A percentile compares a stretch with the other conserved stretches of the same genome.
These are phyloP conservation scores for Cytospora paraplurivora DNA, from an alignment of 2,329 filamentous ascomycete genomes.

Conservation along the genomic window DNA sequence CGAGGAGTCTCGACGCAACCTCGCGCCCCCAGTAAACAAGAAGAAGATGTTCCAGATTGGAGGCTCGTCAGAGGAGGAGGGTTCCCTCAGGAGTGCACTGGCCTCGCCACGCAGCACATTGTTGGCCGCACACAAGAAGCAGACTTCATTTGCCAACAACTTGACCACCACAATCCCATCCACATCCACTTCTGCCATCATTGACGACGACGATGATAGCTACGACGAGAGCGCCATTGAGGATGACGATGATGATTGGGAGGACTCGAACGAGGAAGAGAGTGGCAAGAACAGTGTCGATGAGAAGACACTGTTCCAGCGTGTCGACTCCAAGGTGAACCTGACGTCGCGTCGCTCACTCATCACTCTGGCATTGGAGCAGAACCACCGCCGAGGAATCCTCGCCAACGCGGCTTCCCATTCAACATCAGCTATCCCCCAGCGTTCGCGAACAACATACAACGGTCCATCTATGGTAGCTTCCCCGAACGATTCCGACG, in stretches of 20 bases:
- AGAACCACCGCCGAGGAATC: slow-evolving; percentile 69
- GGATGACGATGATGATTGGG: slow-evolving; percentile 68
- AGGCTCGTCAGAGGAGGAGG: slow-evolving; percentile 73
- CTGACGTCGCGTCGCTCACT: slow-evolving; percentile 84
- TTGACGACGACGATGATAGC: slow-evolving; percentile 57
- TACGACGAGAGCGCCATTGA: slow-evolving; percentile 84
- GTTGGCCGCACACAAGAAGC: slow-evolving; percentile 64
- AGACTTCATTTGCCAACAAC: slow-evolving; percentile 79
- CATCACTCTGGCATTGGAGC: slow-evolving; percentile 82
- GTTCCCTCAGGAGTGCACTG: slow-evolving; percentile 65
- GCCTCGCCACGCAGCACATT: slow-evolving; percentile 47
- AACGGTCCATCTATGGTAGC: slow-evolving; percentile 47
- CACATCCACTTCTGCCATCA: slow-evolving; percentile 43
- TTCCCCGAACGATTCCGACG: slow-evolving; percentile 62
- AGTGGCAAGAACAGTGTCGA: slow-evolving; percentile 83
- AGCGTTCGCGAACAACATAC: slow-evolving; percentile 55
- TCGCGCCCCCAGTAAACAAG: slow-evolving; percentile 41
- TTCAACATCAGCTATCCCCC: slow-evolving; percentile 64
- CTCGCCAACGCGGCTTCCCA: slow-evolving; percentile 70
- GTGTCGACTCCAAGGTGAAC: slow-evolving; percentile 85
- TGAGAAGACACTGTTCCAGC: slow-evolving; percentile 79
- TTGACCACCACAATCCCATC: slow-evolving; percentile 67
- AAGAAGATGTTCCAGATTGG: slow-evolving; percentile 55
- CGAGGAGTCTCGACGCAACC: slow-evolving; percentile 36
- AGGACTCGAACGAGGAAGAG: slow-evolving; percentile 70